Base-by-base conservation (phyloP, 2,329 filamentous ascomycete genomes). In the Cladosporium oxysporum region DNA sequence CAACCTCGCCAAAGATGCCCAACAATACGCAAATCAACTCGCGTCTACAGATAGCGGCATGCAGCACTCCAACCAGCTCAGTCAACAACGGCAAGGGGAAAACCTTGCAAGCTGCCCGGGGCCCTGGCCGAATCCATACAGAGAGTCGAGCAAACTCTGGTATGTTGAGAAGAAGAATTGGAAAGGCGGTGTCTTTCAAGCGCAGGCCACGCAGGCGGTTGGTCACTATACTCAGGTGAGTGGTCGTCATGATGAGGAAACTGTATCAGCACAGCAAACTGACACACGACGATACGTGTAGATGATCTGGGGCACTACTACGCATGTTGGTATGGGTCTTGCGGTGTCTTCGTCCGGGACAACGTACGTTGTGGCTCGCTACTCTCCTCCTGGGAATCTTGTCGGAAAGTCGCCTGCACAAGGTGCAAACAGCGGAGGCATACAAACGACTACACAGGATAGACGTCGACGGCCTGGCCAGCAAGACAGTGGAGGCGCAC, bases 291-390 rank as follows among this genome's bases (percentile, higher is more conserved):
- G 29, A 3, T 31, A 7, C 16, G 26, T 29, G 33, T 33, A 64
- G 62, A 64, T 64, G 62, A 57, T 69, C 26, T 69, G 66, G 68
- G 37, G 64, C 47, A 28, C 18, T 5, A 66, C 65, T 10, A 66
- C 58, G 12, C 62, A 64, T n/a, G 35, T 70, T 18, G 68, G 68
- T 8, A 66, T 68, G 62, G 68, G 60, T 26, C 57, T 60, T 55
- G 68, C 65, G n/a, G 37, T 50, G 28, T 41, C 63, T 5, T 41
- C 60, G 16, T 61, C 59, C 6, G 68, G 67, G 33, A 26, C 47
- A 16, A 63, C 61, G 12, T 70, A 68, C 37, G 65, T 67, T 23
- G 68, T 68, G 8, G 68, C 67, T 21, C 60, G 66, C 29, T 68
- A 68, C 37, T 62, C 63, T 23, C 67, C 68, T 26, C 65, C 47